Evolutionary conservation across 257 asterid species (phyloP).

Genomic region (Salvia splendens): DNA sequence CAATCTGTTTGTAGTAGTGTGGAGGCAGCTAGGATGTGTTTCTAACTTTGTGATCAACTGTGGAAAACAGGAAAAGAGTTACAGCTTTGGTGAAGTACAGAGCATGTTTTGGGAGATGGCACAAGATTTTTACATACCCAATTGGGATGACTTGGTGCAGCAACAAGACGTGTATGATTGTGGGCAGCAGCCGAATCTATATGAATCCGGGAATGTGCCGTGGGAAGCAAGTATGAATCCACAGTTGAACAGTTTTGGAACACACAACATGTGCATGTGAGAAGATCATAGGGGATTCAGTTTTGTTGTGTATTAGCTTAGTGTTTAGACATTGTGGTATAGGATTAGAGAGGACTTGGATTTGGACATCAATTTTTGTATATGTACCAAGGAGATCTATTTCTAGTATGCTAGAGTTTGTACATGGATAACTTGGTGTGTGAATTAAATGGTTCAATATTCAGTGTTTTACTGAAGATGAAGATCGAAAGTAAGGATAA

Average conservation of each 20-base stretch:
- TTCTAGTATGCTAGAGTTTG: no score
- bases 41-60: neutral
- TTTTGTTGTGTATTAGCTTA: neutral
- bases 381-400: no score
- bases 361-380: no score
- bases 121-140: slow-evolving; percentile 46
- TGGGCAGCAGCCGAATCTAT: slow-evolving; percentile 28
- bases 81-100: slow-evolving; percentile 64
- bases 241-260: slow-evolving; percentile 19
- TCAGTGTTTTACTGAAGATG: no score
- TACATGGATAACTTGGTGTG: no score
- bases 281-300: neutral
- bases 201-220: slow-evolving; percentile 15
- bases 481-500: no score
- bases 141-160: slow-evolving; percentile 31
- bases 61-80: slow-evolving; percentile 50
- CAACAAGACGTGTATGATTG: slow-evolving; percentile 23
- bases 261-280: slow-evolving; percentile 36
- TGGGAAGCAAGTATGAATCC: slow-evolving; percentile 30
- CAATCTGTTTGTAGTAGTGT: neutral
- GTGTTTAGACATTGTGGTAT: no score
- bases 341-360: no score
- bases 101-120: slow-evolving; percentile 81
- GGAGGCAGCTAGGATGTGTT: neutral
- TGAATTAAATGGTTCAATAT: no score